phyloP scores from a whole-genome alignment of 768 basidiomycete species.

The Amanita polypyramis region DNA sequence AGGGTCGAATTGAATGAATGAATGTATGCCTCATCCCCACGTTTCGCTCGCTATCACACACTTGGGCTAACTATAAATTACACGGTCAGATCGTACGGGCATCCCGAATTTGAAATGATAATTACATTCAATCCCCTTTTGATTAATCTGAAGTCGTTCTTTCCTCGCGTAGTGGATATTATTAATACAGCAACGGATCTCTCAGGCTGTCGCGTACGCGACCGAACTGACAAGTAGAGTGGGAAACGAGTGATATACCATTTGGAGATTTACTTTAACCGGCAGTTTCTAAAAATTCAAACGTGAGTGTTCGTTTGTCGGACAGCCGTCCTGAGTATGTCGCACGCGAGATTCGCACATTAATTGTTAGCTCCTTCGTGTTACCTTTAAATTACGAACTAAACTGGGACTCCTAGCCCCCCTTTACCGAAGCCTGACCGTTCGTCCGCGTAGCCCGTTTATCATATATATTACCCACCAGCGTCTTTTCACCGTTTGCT shows the following conservation, averaged over 20 bases:
- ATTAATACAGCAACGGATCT: constrained; percentile 5
- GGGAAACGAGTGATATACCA: constrained; percentile 9
- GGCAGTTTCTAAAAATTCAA: constrained; percentile 19
- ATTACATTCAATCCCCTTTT: not conserved
- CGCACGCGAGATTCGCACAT: constrained; percentile 6
- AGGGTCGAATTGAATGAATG: not conserved
- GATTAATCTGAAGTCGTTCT: constrained; percentile 3
- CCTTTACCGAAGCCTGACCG: constrained; percentile 2
- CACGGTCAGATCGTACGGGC: not conserved
- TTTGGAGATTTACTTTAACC: constrained; percentile 2
- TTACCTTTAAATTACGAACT: not conserved
- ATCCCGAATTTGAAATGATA: not conserved
- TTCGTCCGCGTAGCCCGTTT: constrained; percentile 10
- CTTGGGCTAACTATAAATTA: not conserved
- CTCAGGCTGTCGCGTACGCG: constrained; percentile 6
- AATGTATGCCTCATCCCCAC: not conserved
- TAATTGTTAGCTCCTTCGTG: constrained; percentile 1
- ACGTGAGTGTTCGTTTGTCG: constrained; percentile 13
- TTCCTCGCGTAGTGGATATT: constrained; percentile 5
- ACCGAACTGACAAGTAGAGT: constrained; percentile 4
- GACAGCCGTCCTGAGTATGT: constrained; percentile 8
- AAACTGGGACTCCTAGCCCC: not conserved
- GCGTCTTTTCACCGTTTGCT: constrained; percentile 13
- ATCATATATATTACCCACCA: constrained; percentile 11
- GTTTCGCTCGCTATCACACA: not conserved